Percentiles rank a stretch among this genome's conserved stretches.
Evolutionary conservation across 345 rosid species (phyloP).

Genomic region (Salix dunnii): DNA sequence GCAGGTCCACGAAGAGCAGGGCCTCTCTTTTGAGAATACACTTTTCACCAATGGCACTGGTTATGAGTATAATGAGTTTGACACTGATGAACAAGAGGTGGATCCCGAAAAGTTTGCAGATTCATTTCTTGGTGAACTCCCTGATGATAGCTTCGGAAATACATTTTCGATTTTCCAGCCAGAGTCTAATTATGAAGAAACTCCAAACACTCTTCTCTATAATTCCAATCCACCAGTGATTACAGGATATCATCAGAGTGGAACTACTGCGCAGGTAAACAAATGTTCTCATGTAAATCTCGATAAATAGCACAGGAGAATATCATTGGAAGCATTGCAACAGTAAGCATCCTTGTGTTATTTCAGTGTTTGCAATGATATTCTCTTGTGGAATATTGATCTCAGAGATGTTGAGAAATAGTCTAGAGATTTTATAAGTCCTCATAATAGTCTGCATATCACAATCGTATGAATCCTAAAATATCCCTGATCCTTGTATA

Average conservation of each 20-base stretch:
- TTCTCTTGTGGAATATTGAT: too few relatives aligned
- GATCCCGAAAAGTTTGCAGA: not conserved
- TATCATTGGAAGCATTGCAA: not conserved
- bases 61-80: not conserved
- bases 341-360: not conserved
- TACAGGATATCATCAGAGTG: too few relatives aligned
- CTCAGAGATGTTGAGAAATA: too few relatives aligned
- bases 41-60: not conserved
- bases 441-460: not conserved
- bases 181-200: not conserved
- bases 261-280: not conserved
- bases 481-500: not conserved
- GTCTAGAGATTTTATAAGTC: not conserved
- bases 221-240: not conserved
- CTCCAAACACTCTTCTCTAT: not conserved
- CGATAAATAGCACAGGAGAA: not conserved
- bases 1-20: not conserved
- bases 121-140: not conserved
- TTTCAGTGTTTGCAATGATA: too few relatives aligned
- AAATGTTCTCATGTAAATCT: not conserved
- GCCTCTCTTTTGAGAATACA: not conserved
- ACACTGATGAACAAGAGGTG: not conserved
- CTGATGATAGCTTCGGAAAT: not conserved
- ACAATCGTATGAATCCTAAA: not conserved
- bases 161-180: not conserved